phyloP scores from a whole-genome alignment of 2,329 filamentous ascomycete genomes.

The Periglandula ipomoeae region DNA sequence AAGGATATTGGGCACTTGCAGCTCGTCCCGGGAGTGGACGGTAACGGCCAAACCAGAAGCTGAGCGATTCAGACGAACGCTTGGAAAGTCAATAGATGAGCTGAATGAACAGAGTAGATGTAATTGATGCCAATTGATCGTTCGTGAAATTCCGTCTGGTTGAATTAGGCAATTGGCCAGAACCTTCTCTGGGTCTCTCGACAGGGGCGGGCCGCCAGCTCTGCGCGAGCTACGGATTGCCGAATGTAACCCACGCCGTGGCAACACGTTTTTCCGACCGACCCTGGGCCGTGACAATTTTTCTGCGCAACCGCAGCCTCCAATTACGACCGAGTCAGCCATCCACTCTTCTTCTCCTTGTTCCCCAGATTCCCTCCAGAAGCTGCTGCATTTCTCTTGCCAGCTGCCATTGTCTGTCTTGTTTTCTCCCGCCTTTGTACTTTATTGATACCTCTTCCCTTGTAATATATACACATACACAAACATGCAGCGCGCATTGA shows the following conservation, averaged over 20 bases:
- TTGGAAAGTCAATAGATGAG: not conserved
- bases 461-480: slow-evolving; percentile 22
- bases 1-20: not conserved
- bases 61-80: not conserved
- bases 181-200: slow-evolving; percentile 11
- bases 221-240: no score
- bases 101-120: not conserved
- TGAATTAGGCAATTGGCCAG: slow-evolving; percentile 8
- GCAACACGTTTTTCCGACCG: slow-evolving; percentile 27
- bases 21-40: not conserved
- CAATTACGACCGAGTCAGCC: slow-evolving; percentile 5
- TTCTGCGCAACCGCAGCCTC: slow-evolving; percentile 20
- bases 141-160: not conserved
- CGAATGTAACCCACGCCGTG: no score
- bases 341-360: slow-evolving; percentile 9
- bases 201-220: not conserved
- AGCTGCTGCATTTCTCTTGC: slow-evolving; percentile 8
- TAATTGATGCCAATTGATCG: not conserved
- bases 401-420: slow-evolving; percentile 16
- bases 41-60: not conserved
- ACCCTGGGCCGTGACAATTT: slow-evolving; percentile 27
- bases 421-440: slow-evolving; percentile 11
- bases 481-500: slow-evolving; percentile 92
- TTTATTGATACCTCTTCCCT: slow-evolving; percentile 22
- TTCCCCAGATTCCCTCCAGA: slow-evolving; percentile 4